Conservation (phyloP, 371 early-diverging fungal genomes). For the Massospora cicadina region DNA sequence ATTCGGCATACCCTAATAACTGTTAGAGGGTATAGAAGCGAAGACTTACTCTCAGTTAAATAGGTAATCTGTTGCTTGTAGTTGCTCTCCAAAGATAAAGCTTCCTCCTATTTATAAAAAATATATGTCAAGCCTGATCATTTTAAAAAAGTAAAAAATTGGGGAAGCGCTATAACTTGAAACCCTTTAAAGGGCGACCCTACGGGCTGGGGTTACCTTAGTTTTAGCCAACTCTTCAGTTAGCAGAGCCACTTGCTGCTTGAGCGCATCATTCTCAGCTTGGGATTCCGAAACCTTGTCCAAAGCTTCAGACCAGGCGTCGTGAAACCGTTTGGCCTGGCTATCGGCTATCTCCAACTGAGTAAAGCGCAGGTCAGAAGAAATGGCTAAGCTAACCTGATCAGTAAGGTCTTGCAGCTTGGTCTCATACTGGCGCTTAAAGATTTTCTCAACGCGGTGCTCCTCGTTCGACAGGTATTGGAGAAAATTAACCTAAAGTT, state of each 20-base stretch:
- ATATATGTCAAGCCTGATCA: too few species aligned
- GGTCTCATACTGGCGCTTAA: conserved; percentile 6
- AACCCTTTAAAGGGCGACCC: too few species aligned
- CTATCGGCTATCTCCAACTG: not conserved
- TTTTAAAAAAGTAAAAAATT: too few species aligned
- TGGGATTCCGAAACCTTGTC: not conserved
- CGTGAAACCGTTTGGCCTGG: not conserved
- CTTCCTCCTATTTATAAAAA: not conserved
- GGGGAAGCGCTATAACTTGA: too few species aligned
- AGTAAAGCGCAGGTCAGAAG: not conserved
- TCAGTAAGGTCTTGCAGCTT: not conserved
- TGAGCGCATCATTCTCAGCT: not conserved
- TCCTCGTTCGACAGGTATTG: conserved; percentile 7
- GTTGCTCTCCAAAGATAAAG: not conserved
- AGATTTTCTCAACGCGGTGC: conserved; percentile 5
- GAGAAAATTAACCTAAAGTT: not conserved
- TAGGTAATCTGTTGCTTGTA: not conserved
- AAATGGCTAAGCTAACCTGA: not conserved
- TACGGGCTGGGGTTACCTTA: not conserved
- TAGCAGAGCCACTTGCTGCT: not conserved
- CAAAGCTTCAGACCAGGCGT: not conserved
- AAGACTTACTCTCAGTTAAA: not conserved
- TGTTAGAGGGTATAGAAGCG: not conserved
- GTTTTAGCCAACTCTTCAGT: not conserved
- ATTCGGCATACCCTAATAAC: not conserved